Base-by-base conservation (phyloP, 495 filamentous ascomycete species). In the Penicillium bovifimosum region DNA sequence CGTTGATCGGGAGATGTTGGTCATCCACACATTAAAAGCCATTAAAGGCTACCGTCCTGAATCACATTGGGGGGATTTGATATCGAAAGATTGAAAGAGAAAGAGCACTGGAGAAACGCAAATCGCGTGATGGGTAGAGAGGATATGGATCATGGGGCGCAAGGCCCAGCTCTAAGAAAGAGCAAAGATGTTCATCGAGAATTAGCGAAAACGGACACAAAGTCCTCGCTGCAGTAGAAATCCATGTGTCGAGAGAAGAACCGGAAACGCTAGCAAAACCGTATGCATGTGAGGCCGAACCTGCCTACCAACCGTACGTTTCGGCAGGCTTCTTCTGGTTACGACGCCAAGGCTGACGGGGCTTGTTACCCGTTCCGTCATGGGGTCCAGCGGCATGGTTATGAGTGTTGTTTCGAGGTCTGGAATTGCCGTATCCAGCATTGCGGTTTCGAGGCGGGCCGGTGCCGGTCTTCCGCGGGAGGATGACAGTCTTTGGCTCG, bases 391-490 rank as follows among this genome's bases (percentile, higher is more conserved):
- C 18, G 17, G 1, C 3, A 39, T 39, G 18, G 17, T 9, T 39
- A 10, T 20, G 18, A 9, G 2, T 74, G 0, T 66, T 75, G 0
- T 69, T 74, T 29, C 71, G 70, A 53, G 68, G 42, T 27, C 24
- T 28, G 27, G 6, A 14, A 11, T 71, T 72, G 51, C 61, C 29
- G 14, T 8, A 10, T 17, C 17, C 29, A 4, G 63, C 38, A 26
- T 60, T 60, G 28, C 67, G 69, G n/a, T 54, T 55, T 40, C 69
- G 68, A 18, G 59, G 45, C 14, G 47, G 27, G 47, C 57, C 59
- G 31, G 58, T 39, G 47, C 59, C 59, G 31, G 55, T 35, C 45
- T 76, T 77, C 44, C 65, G 64, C 3, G 63, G 65, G 18, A 75
- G 47, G 33, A 54, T 38, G 17, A 74, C 7, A 0, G 57, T 61